Conservation (phyloP, 257 asterid genomes). For the Verbena officinalis region DNA sequence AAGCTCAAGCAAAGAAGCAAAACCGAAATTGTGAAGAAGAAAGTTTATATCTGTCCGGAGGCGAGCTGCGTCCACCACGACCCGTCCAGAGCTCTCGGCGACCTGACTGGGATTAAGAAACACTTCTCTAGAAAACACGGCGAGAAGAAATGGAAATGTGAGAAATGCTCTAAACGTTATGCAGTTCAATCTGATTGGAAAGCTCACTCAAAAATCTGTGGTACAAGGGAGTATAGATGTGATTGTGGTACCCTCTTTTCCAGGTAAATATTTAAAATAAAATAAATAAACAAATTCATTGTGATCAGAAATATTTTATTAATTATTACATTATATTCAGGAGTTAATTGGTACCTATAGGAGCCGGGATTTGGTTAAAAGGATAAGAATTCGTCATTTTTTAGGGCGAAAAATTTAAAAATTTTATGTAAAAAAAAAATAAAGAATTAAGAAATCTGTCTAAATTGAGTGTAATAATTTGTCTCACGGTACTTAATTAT, state of each 20-base stretch:
- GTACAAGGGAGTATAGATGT: conserved; percentile 76
- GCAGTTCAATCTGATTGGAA: conserved; percentile 87
- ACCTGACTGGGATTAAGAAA: conserved; percentile 72
- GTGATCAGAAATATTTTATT: no score
- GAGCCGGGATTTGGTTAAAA: no score
- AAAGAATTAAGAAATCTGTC: no score
- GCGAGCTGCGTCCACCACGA: conserved; percentile 71
- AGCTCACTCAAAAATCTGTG: conserved; percentile 82
- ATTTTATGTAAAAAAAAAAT: no score
- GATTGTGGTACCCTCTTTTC: conserved; percentile 81
- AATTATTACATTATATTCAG: no score
- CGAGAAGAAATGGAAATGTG: conserved; percentile 82
- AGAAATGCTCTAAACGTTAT: conserved; percentile 68
- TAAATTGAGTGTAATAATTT: no score
- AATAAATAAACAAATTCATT: no score
- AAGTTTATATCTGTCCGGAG: conserved; percentile 72
- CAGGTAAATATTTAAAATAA: no score
- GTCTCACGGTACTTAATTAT: no score
- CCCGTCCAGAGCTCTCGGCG: conserved; percentile 66
- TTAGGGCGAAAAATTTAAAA: no score
- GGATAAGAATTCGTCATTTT: no score
- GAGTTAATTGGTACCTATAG: no score
- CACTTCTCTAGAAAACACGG: conserved; percentile 74
- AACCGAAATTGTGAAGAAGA: conserved; percentile 49
- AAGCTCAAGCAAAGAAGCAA: conserved; percentile 68